phyloP scores from a whole-genome alignment of 2,329 filamentous ascomycete species.

The Calonectria hongkongensis region DNA sequence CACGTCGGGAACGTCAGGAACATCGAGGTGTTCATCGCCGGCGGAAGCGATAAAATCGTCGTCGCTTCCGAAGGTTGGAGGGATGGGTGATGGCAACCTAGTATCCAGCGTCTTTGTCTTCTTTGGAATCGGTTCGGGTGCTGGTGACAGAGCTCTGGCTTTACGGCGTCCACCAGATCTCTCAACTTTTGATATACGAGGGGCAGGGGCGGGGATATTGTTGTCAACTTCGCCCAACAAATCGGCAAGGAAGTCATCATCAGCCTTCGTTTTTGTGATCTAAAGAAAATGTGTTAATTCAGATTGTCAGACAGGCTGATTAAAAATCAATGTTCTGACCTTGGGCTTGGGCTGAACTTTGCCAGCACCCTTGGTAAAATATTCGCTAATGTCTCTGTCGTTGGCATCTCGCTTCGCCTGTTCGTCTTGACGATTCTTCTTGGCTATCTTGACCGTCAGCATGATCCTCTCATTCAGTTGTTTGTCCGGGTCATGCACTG shows the following conservation, averaged over 20 bases:
- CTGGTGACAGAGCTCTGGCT: slow-evolving; percentile 86
- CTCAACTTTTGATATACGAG: slow-evolving; percentile 76
- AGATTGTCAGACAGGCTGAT: background rate
- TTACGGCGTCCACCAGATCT: slow-evolving; percentile 86
- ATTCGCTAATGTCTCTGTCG: slow-evolving; percentile 94
- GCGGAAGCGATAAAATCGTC: slow-evolving; percentile 73
- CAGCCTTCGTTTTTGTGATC: slow-evolving; percentile 88
- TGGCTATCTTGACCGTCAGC: slow-evolving; percentile 71
- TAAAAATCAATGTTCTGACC: slow-evolving; percentile 67
- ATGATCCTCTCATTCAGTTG: slow-evolving; percentile 1
- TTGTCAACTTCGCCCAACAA: slow-evolving; percentile 92
- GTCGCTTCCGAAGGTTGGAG: slow-evolving; percentile 70
- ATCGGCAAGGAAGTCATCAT: slow-evolving; percentile 89
- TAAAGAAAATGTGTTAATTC: slow-evolving; percentile 58
- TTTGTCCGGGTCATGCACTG: slow-evolving; percentile 48
- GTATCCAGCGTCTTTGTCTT: slow-evolving; percentile 73
- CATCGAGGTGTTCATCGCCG: slow-evolving; percentile 75
- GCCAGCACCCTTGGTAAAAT: slow-evolving; percentile 87
- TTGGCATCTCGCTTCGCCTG: slow-evolving; percentile 89
- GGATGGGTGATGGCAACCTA: slow-evolving; percentile 67
- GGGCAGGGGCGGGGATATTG: slow-evolving; percentile 75
- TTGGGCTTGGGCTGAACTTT: slow-evolving; percentile 85
- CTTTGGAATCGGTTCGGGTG: slow-evolving; percentile 73
- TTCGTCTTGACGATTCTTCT: slow-evolving; percentile 91
- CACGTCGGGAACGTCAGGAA: slow-evolving; percentile 69